Evolutionary conservation across 306 rosid genomes (phyloP).

Genomic region (Acacia crassicarpa): DNA sequence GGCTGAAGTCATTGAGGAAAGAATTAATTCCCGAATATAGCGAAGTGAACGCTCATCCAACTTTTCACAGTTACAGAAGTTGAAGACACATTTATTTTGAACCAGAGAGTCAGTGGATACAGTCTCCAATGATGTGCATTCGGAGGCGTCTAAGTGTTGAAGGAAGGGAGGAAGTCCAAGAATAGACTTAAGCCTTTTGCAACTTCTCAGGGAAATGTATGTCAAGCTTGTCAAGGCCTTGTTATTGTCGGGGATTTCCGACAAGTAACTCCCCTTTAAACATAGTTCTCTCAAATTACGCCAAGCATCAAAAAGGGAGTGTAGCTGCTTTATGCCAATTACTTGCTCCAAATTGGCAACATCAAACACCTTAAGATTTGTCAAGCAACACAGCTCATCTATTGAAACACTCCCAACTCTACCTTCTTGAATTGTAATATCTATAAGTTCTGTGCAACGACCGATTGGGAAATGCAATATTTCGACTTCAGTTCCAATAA

Average conservation of each 20-base stretch:
- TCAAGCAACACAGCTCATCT: neutral
- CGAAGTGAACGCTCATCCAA: too few species aligned
- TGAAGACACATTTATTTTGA: too few species aligned
- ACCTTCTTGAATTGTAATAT: rapidly evolving
- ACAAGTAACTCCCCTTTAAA: neutral
- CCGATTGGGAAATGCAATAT: neutral
- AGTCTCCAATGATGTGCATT: neutral
- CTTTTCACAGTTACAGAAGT: too few species aligned
- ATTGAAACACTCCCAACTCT: neutral
- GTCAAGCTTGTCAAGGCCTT: neutral
- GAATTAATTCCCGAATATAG: too few species aligned
- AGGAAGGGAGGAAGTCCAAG: neutral
- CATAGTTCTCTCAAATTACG: neutral
- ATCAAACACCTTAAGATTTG: neutral
- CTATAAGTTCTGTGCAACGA: neutral
- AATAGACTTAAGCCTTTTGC: neutral
- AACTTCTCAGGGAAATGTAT: neutral
- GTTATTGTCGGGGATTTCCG: neutral
- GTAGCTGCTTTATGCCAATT: neutral
- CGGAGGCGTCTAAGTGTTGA: neutral
- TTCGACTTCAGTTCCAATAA: neutral
- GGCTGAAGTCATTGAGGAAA: too few species aligned
- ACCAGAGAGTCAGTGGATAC: too few species aligned
- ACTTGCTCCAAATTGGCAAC: too few species aligned
- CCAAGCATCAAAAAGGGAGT: neutral